These are phyloP conservation scores for Euptelea pleiosperma DNA, from an alignment of 164 flowering plant species.

Conservation along the genomic window DNA sequence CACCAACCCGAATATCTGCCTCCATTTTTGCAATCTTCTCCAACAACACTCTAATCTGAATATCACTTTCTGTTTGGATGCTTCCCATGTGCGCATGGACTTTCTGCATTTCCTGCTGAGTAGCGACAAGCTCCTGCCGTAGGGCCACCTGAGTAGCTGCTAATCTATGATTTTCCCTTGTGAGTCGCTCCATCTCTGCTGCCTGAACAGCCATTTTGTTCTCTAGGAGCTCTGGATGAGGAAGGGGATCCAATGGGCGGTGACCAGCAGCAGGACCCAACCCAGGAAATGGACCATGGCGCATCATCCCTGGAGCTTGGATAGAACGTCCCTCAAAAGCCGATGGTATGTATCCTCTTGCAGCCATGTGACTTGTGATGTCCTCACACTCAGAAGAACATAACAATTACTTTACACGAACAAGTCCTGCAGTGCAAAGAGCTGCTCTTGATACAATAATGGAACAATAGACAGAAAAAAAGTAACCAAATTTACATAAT, in stretches of 20 bases:
- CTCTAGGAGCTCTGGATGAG: constrained; percentile 43
- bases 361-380: constrained; percentile 34
- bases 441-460: not conserved
- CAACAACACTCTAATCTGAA: constrained; percentile 59
- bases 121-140: constrained; percentile 54
- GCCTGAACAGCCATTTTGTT: constrained; percentile 51
- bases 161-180: constrained; percentile 64
- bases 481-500: not conserved
- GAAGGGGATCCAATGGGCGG: constrained; percentile 30
- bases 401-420: not conserved
- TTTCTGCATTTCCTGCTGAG: constrained; percentile 55
- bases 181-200: constrained; percentile 61
- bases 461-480: too few relatives aligned
- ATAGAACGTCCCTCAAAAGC: constrained; percentile 35
- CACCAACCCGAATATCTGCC: constrained; percentile 55
- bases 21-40: constrained; percentile 79
- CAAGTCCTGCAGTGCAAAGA: not conserved
- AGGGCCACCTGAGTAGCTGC: constrained; percentile 50
- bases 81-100: constrained; percentile 63
- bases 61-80: constrained; percentile 73
- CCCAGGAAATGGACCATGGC: constrained; percentile 58
- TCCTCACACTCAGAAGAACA: constrained; percentile 7
- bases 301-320: constrained; percentile 59
- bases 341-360: constrained; percentile 41
- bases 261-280: constrained; percentile 23